Base-by-base conservation (phyloP, 2,329 filamentous ascomycete genomes). In the Fusarium transvaalense region DNA sequence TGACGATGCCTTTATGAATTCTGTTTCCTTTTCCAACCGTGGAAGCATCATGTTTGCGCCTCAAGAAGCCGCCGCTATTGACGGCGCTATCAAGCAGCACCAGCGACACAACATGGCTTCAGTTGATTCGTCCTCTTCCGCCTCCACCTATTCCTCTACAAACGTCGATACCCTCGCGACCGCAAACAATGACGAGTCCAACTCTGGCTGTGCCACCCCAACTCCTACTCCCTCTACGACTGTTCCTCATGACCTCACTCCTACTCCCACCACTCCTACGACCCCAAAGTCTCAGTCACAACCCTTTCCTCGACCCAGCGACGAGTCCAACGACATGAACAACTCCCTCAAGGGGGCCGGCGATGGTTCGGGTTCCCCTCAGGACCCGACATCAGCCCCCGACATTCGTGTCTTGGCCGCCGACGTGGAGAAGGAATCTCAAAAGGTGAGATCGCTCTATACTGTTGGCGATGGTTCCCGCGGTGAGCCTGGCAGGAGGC, bases 371-470 rank as follows among this genome's bases (percentile, higher is more conserved):
- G 42, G 31, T 43, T 64, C 55, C 61, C 58, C 60, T 42, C 69
- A 57, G 55, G 66, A 43, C 56, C 55, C 61, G 61, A 63, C 64
- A 58, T 71, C 77, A 32, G 69, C 79, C 56, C 84, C 85, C 67
- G 83, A 82, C 76, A 85, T 86, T 71, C 82, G 82, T 70, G 77
- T 88, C 74, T 80, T 87, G 76, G 81, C 85, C 72, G 80, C 81
- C 76, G 85, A 88, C 72, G 78, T 84, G 74, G 86, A 88, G 82
- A 85, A 84, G 80, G 86, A 89, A 81, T 89, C 86, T 81, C 85
- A 86, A 85, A 88, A 88, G 84, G 86, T 89, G 84, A 88, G 86
- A 83, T 88, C 86, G 79, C 86, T 89, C 80, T 89, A 89, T 83
- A 83, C 85, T 81, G 82, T 82, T 75, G 83, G 82, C 80, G 85